Percentiles rank a stretch among this genome's conserved stretches.
These are phyloP conservation scores for Arabidopsis hybrid DNA, from an alignment of 441 rosid species.

Conservation along the genomic window DNA sequence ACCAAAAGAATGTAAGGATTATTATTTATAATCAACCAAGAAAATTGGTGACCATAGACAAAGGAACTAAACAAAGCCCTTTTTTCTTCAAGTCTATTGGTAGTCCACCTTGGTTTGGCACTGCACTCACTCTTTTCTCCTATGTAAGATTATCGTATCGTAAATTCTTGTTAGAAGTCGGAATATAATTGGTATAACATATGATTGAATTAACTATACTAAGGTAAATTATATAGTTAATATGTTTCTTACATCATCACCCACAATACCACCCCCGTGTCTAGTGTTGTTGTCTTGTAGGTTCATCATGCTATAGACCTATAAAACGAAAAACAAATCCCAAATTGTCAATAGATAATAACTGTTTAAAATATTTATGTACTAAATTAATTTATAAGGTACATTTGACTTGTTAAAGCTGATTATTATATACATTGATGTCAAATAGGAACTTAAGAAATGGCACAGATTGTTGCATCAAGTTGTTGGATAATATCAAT, in stretches of 20 bases:
- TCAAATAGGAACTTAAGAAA: constrained; percentile 16
- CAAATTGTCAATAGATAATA: constrained; percentile 4
- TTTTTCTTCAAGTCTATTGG: constrained; percentile 52
- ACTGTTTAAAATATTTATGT: background rate
- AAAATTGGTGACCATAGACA: constrained; percentile 52
- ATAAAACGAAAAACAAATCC: background rate
- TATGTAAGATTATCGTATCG: constrained; percentile 3
- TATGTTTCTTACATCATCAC: constrained; percentile 38
- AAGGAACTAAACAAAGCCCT: constrained; percentile 63
- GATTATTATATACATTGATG: constrained; percentile 17
- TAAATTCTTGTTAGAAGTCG: background rate
- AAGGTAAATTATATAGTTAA: background rate
- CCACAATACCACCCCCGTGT: constrained; percentile 38
- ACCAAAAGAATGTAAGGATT: constrained; percentile 7
- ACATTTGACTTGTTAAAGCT: constrained; percentile 34
- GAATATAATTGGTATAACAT: background rate
- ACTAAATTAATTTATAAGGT: no score
- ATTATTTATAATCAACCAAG: constrained; percentile 41
- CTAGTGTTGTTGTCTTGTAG: constrained; percentile 37
- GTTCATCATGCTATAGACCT: constrained; percentile 49
- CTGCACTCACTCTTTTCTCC: constrained; percentile 20
- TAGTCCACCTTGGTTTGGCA: constrained; percentile 37
- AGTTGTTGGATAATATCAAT: constrained; percentile 14
- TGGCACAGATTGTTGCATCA: constrained; percentile 11
- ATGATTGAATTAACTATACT: background rate